Conservation (phyloP, 345 rosid species). For the Camelina sativa region DNA sequence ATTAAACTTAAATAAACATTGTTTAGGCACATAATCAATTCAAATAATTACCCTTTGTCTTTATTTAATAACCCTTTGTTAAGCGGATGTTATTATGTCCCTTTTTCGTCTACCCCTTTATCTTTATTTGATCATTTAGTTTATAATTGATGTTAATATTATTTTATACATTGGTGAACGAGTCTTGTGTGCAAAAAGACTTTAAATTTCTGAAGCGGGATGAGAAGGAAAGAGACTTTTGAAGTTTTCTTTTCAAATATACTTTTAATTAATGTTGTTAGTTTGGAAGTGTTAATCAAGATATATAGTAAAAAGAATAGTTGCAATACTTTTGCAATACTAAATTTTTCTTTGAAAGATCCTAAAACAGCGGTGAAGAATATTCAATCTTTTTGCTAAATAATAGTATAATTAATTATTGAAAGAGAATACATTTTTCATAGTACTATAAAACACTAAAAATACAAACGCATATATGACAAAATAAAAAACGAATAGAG, state of each 20-base stretch:
- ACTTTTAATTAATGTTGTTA: background rate
- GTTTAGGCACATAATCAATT: background rate
- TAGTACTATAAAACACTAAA: background rate
- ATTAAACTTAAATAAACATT: background rate
- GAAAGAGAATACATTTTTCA: background rate
- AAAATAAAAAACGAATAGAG: background rate
- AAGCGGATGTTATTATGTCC: slow-evolving; percentile 28
- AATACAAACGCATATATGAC: background rate
- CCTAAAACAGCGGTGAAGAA: slow-evolving; percentile 1
- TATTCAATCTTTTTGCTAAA: background rate
- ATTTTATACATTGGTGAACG: background rate
- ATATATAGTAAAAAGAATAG: background rate
- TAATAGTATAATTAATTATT: background rate
- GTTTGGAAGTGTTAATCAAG: slow-evolving; percentile 26
- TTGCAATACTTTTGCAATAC: background rate
- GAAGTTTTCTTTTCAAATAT: background rate
- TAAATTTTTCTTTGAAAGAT: background rate
- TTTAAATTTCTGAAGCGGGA: slow-evolving; percentile 16
- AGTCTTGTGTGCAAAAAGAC: background rate
- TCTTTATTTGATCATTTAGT: slow-evolving; percentile 1
- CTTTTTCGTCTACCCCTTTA: slow-evolving; percentile 7
- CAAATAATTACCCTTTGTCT: background rate
- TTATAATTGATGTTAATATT: background rate
- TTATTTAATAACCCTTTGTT: slow-evolving; percentile 10
- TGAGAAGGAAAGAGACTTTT: slow-evolving; percentile 9